Evolutionary conservation across 2,329 filamentous ascomycete genomes (phyloP).

Genomic region (Clathrospora elynae): DNA sequence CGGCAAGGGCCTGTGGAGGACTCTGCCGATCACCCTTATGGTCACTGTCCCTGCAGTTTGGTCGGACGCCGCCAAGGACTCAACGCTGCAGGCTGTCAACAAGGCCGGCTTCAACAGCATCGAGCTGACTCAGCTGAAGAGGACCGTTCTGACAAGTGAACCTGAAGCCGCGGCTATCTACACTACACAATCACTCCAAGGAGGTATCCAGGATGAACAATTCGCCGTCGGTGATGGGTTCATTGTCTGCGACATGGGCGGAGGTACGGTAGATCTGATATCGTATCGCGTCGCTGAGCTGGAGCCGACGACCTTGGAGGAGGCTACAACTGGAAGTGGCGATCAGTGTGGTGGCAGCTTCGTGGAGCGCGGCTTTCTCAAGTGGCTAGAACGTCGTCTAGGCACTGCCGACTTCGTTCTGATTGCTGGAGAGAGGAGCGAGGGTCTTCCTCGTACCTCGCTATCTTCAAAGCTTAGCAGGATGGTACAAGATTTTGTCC

Average conservation of each 20-base stretch:
- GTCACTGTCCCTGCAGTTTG: constrained; percentile 36
- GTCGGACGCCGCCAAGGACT: constrained; percentile 31
- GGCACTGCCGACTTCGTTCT: constrained; percentile 25
- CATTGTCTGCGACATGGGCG: constrained; percentile 39
- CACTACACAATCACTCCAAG: constrained; percentile 23
- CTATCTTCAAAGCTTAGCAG: constrained; percentile 13
- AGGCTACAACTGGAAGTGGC: constrained; percentile 30
- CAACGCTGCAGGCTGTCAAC: constrained; percentile 22
- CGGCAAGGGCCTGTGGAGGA: constrained; percentile 23
- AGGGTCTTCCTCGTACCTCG: constrained; percentile 19
- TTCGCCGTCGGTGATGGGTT: constrained; percentile 29
- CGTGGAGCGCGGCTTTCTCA: constrained; percentile 30
- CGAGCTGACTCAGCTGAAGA: constrained; percentile 14
- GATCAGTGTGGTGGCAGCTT: constrained; percentile 39
- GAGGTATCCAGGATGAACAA: constrained; percentile 15
- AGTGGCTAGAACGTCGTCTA: constrained; percentile 29
- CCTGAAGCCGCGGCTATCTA: constrained; percentile 39
- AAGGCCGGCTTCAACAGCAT: constrained; percentile 27
- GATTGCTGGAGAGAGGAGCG: constrained; percentile 21
- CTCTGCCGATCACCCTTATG: constrained; percentile 25
- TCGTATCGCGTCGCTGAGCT: constrained; percentile 24
- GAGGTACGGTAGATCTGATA: constrained; percentile 39
- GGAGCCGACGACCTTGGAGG: constrained; percentile 23
- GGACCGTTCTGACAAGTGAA: constrained; percentile 16
- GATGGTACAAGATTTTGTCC: constrained; percentile 30